phyloP scores from a whole-genome alignment of 768 basidiomycete genomes.

The Boletus tomentosulus region DNA sequence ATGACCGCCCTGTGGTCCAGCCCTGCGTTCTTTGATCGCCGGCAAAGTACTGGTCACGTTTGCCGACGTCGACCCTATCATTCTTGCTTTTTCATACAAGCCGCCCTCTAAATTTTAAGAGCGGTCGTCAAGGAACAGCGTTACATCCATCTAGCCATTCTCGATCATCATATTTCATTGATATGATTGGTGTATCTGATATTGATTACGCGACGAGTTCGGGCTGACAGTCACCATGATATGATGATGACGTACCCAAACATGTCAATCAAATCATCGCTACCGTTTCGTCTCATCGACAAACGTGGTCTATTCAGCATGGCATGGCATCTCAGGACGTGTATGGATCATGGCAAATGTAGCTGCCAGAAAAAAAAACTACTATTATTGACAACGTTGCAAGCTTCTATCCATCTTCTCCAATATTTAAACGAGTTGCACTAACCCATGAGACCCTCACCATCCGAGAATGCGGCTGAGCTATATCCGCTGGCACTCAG shows the following conservation, averaged over 20 bases:
- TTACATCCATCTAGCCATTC: neutral
- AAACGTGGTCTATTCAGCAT: slow-evolving; percentile 1
- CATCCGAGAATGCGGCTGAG: slow-evolving; percentile 55
- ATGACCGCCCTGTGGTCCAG: neutral
- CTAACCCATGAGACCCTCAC: slow-evolving; percentile 47
- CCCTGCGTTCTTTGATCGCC: neutral
- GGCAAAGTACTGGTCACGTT: too few relatives aligned
- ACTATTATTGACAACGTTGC: slow-evolving; percentile 4
- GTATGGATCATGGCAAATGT: slow-evolving; percentile 10
- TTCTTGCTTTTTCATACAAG: too few relatives aligned
- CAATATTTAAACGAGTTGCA: neutral
- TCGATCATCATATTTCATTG: neutral
- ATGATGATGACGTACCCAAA: neutral
- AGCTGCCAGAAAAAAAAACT: neutral
- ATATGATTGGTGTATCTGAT: neutral
- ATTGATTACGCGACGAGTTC: too few relatives aligned
- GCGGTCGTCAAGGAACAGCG: neutral
- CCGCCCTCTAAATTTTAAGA: neutral
- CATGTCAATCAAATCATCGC: neutral
- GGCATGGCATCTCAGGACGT: slow-evolving; percentile 9
- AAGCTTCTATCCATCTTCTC: slow-evolving; percentile 5
- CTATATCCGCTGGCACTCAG: slow-evolving; percentile 46
- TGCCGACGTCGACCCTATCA: too few relatives aligned
- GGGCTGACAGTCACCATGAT: too few relatives aligned
- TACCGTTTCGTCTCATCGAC: neutral